Evolutionary conservation across 805 yeast genomes (phyloP).

Genomic region (Kregervanrija pseudodelftensis): DNA sequence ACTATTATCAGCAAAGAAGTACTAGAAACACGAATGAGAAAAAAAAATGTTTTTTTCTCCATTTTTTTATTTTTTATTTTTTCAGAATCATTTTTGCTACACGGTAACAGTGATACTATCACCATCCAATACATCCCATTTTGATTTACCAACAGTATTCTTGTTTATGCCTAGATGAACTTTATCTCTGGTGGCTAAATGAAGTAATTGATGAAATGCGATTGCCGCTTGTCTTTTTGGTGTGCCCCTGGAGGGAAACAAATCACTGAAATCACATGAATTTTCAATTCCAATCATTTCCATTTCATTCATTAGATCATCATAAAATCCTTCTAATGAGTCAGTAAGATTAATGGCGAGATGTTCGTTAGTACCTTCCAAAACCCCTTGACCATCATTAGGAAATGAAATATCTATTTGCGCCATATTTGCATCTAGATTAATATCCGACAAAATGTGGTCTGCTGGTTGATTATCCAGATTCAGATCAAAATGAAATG

Average conservation of each 20-base stretch:
- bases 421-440: slow-evolving; percentile 7
- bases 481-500: slow-evolving; percentile 10
- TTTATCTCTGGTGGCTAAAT: slow-evolving; percentile 12
- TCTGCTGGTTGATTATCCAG: background rate
- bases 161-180: slow-evolving; percentile 11
- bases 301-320: background rate
- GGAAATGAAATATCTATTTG: slow-evolving; percentile 7
- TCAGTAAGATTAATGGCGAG: background rate
- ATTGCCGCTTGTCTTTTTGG: slow-evolving; percentile 13
- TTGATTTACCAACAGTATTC: slow-evolving; percentile 12
- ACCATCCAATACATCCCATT: slow-evolving; percentile 19
- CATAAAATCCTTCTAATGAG: background rate
- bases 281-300: background rate
- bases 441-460: background rate
- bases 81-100: background rate
- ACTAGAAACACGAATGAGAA: too few species aligned
- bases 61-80: background rate
- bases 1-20: too few species aligned
- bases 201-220: slow-evolving; percentile 14
- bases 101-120: slow-evolving; percentile 14
- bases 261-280: background rate
- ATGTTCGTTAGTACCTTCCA: background rate
- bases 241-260: slow-evolving; percentile 1
- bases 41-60: background rate
- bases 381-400: slow-evolving; percentile 1